Percentiles rank a stretch among this genome's conserved stretches.
Conservation (phyloP, 441 rosid genomes). For the Rhodomyrtus psidioides region DNA sequence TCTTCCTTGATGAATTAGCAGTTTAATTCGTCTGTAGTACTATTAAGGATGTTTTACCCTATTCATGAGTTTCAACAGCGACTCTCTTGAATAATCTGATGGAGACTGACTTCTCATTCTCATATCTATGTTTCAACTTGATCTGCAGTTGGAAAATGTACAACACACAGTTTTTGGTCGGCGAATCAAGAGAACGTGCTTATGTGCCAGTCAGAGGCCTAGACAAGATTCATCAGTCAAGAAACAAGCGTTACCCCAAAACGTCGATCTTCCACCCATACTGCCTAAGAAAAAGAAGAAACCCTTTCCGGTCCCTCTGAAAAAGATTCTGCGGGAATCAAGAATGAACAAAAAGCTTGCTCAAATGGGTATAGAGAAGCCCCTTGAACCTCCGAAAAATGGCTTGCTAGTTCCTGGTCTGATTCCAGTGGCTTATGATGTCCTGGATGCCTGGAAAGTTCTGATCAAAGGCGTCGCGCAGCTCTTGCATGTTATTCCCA, state of each 20-base stretch:
- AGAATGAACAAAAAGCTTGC: conserved; percentile 70
- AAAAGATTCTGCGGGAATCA: conserved; percentile 52
- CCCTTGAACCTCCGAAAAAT: conserved; percentile 75
- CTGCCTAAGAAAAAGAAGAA: conserved; percentile 81
- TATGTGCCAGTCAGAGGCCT: conserved; percentile 31
- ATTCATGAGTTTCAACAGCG: background rate
- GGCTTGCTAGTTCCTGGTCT: conserved; percentile 71
- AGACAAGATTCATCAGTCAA: conserved; percentile 5
- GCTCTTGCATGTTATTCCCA: conserved; percentile 67
- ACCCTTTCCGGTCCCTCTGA: conserved; percentile 69
- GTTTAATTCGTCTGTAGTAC: background rate
- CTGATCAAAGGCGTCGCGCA: conserved; percentile 74
- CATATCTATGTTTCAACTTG: background rate
- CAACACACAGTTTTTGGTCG: conserved; percentile 13
- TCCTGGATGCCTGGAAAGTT: conserved; percentile 72
- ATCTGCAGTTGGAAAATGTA: conserved; percentile 26
- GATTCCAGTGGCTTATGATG: conserved; percentile 70
- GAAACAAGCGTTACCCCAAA: conserved; percentile 45
- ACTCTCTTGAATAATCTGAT: background rate
- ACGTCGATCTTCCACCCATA: conserved; percentile 67
- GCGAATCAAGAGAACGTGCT: conserved; percentile 9
- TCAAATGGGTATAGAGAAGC: conserved; percentile 73
- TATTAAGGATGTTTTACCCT: background rate
- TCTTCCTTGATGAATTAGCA: background rate
- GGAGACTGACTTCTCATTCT: background rate